Evolutionary conservation across 345 rosid species (phyloP).

Genomic region (Bruguiera sexangula): DNA sequence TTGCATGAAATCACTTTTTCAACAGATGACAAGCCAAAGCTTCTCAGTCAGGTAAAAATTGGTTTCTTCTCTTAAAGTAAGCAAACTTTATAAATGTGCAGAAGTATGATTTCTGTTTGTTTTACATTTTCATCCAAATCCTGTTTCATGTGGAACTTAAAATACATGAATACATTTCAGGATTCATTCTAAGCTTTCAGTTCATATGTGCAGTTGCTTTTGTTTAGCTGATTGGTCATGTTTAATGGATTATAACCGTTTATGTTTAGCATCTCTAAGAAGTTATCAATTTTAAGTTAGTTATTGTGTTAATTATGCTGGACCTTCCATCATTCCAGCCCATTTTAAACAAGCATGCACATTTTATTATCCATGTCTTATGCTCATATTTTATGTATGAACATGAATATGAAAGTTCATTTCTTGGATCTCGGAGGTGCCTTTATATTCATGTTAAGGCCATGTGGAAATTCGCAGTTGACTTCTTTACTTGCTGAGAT

Average conservation of each 20-base stretch:
- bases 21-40: slow-evolving; percentile 90
- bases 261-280: not conserved
- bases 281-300: not conserved
- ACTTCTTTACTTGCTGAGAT: slow-evolving; percentile 84
- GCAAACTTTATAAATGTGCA: not conserved
- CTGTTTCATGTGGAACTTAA: not conserved
- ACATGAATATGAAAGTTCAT: not conserved
- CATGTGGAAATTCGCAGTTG: slow-evolving; percentile 47
- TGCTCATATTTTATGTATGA: not conserved
- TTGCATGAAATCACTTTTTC: slow-evolving; percentile 96
- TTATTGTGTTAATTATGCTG: too few species aligned
- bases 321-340: too few species aligned
- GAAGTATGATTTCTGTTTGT: not conserved
- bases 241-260: not conserved
- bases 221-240: not conserved
- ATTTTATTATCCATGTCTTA: too few species aligned
- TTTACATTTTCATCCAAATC: not conserved
- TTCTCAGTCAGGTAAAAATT: slow-evolving; percentile 71
- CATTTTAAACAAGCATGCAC: too few species aligned
- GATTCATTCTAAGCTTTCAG: not conserved
- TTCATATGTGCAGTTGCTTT: not conserved
- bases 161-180: not conserved
- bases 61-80: slow-evolving; percentile 12
- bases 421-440: not conserved
- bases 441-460: slow-evolving; percentile 10